Percentiles rank a stretch among this genome's conserved stretches.
Conservation (phyloP, 805 yeast species). For the Candida taoyuanica region DNA sequence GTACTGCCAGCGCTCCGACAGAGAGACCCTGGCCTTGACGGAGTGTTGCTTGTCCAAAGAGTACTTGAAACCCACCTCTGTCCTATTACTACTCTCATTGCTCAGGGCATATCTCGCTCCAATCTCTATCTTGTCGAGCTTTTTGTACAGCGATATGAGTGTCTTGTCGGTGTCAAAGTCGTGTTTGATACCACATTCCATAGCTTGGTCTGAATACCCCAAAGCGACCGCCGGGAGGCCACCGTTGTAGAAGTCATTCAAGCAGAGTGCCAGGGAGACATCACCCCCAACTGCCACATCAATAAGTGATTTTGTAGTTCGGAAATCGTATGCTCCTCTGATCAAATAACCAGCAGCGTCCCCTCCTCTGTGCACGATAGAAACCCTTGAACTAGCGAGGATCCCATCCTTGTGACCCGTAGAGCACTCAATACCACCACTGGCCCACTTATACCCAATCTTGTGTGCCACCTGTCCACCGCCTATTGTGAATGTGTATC, state of each 20-base stretch:
- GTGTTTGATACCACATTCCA: neutral
- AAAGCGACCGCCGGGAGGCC: neutral
- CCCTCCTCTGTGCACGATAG: no score
- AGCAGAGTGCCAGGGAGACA: neutral
- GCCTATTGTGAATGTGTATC: conserved; percentile 5
- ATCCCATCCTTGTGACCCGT: no score
- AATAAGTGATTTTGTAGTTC: no score
- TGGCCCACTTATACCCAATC: no score
- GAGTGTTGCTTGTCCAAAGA: neutral
- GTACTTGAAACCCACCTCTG: conserved; percentile 6
- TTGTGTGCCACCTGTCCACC: neutral
- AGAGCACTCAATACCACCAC: no score
- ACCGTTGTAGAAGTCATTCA: neutral
- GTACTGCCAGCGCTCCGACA: no score
- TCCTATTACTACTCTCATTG: neutral
- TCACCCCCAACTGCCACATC: no score
- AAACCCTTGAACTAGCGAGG: no score
- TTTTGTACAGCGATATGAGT: neutral
- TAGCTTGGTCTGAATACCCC: conserved; percentile 1
- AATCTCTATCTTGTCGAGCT: conserved; percentile 1
- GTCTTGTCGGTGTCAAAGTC: neutral
- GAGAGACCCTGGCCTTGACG: no score
- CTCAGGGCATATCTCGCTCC: neutral
- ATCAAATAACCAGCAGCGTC: no score
- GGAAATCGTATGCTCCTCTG: no score